Conservation (phyloP, 2,329 filamentous ascomycete species). For the Daldinia sp. region DNA sequence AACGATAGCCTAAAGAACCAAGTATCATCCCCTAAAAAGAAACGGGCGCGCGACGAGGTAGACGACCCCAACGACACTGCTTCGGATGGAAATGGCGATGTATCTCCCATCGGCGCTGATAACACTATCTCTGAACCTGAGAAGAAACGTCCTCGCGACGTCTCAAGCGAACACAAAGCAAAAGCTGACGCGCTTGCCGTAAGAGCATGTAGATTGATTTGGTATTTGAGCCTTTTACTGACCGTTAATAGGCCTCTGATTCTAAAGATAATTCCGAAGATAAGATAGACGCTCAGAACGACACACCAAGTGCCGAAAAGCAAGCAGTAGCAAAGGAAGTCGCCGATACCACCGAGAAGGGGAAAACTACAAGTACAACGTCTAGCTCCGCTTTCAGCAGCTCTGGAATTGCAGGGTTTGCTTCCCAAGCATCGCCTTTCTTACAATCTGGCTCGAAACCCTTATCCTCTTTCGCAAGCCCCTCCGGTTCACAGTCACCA, state of each 20-base stretch:
- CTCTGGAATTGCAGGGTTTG: conserved; percentile 68
- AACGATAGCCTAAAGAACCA: conserved; percentile 61
- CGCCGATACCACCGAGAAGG: conserved; percentile 48
- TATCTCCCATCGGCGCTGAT: conserved; percentile 58
- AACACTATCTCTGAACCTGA: conserved; percentile 68
- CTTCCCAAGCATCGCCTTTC: conserved; percentile 68
- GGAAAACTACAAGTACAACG: conserved; percentile 55
- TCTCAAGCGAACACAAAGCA: conserved; percentile 55
- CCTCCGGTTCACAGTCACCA: conserved; percentile 57
- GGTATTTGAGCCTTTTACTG: conserved; percentile 11
- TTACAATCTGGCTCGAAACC: conserved; percentile 47
- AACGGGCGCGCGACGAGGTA: conserved; percentile 70
- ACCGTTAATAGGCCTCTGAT: conserved; percentile 32
- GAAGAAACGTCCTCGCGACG: conserved; percentile 73
- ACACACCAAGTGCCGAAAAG: conserved; percentile 34
- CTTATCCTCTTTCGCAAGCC: conserved; percentile 60
- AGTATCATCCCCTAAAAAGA: conserved; percentile 73
- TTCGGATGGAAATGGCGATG: conserved; percentile 54
- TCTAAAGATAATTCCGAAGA: conserved; percentile 25
- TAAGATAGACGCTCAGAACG: conserved; percentile 25
- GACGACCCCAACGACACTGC: conserved; percentile 61
- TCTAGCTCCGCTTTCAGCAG: conserved; percentile 74
- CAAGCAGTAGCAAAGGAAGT: conserved; percentile 26
- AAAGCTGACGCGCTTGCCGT: conserved; percentile 52
- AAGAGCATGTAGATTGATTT: conserved; percentile 38